Base-by-base conservation (phyloP, 345 rosid genomes). In the Hibiscus syriacus region DNA sequence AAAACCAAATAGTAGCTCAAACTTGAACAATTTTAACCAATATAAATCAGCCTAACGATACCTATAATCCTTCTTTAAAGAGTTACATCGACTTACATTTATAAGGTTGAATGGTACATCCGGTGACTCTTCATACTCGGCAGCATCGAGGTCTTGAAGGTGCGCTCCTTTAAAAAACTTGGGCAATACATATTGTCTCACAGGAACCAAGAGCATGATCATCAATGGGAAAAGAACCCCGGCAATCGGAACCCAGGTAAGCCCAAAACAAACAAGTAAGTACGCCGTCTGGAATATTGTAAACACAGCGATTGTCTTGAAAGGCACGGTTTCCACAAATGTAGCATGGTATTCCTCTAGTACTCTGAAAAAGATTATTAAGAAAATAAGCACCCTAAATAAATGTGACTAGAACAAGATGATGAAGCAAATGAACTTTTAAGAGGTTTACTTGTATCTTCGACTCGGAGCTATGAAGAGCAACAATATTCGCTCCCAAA, bases 171-270 rank as follows among this genome's bases (percentile, higher is more conserved):
- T 90, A 79, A 90, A 90, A 77, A 89, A 84, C 80, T 75, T 86
- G 22, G 98, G 91, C 74, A 93, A 77, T 34, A 86, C 69, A 71
- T 89, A 89, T 70, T 89, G 97, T 45, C 98, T 80, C 34, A 90
- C 90, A 9, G 96, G 97, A 77, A 93, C 96, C 65, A 93, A 81
- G 69, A 86, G 82, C 97, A 93, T 89, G 80, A 93, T 90, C 86
- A 90, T 75, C 70, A 93, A 72, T 38, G 97, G 98, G 79, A 93
- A 93, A 69, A 93, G 88, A 55, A 87, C 91, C 55, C 97, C 97
- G 36, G 96, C 97, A 53, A 90, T 62, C 2, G 98, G 98, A 70
- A 93, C 77, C 98, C 97, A 90, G 14, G 98, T 93, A n/a, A 93
- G 79, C 67, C 98, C 98, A 20, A 93, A 93, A 77, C 97, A 90